Conservation (phyloP, 2,329 filamentous ascomycete species). For the Hirsutella thompsonii region DNA sequence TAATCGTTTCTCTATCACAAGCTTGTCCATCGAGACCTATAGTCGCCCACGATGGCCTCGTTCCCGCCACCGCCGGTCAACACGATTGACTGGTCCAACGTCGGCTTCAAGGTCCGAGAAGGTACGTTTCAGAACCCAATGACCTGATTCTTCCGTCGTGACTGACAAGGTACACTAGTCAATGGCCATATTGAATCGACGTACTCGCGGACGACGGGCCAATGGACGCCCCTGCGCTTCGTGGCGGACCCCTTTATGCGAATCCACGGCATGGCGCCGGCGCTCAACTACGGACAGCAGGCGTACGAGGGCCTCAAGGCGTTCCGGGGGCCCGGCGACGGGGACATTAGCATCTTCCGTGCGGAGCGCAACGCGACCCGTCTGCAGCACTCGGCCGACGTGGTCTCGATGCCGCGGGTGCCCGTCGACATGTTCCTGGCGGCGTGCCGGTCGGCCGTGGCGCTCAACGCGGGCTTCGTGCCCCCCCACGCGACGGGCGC, state of each 20-base stretch:
- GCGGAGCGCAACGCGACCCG: constrained; percentile 73
- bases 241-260: constrained; percentile 73
- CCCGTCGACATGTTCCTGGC: constrained; percentile 65
- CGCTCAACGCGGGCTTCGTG: constrained; percentile 64
- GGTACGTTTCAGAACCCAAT: constrained; percentile 30
- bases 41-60: constrained; percentile 24
- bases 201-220: constrained; percentile 59
- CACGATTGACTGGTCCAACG: constrained; percentile 85
- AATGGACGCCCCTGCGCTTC: constrained; percentile 71
- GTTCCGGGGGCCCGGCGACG: constrained; percentile 63
- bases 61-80: constrained; percentile 70
- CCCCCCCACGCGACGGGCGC: constrained; percentile 82
- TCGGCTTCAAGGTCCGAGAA: constrained; percentile 88
- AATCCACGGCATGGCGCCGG: constrained; percentile 90
- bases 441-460: constrained; percentile 68
- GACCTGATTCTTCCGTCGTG: too few relatives aligned
- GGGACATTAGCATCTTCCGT: constrained; percentile 73
- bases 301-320: constrained; percentile 98
- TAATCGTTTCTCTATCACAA: too few relatives aligned
- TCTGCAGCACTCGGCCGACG: constrained; percentile 73
- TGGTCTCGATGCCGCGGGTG: constrained; percentile 71
- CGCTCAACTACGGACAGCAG: constrained; percentile 93
- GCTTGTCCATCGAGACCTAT: too few relatives aligned
- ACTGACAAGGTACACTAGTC: constrained; percentile 51
- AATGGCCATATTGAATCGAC: constrained; percentile 89